Base-by-base conservation (phyloP, 352 stramenopile genomes). In the Phytophthora lateralis region DNA sequence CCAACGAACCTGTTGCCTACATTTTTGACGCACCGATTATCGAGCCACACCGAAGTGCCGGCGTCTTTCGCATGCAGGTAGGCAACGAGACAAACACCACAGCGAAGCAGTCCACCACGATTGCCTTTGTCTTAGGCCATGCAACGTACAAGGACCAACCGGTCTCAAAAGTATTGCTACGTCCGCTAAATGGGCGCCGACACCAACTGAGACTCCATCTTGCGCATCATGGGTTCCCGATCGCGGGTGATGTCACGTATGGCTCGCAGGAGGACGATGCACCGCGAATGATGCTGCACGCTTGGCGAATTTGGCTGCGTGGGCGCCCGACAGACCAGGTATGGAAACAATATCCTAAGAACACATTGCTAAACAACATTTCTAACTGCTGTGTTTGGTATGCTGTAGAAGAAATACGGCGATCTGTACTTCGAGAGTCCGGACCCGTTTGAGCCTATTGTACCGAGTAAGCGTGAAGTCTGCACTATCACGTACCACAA, bases 201-300 rank as follows among this genome's bases (percentile, higher is more conserved):
- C 89, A 97, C 55, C 89, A 97, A 60, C 55, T 97, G 39, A 82
- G 89, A 1, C 73, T 97, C 18, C 89, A 97, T 24, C 58, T 91
- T 10, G 72, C 80, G 3, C 80, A 92, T 47, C 71, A 90, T 48
- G 82, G 82, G 7, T 92, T 88, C 44, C 85, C 85, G 15, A 94
- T 94, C 15, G 58, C 85, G 1, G 85, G 85, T 17, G 85, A 94
- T 42, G 85, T 84, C 21, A 94, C 85, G 10, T 94, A 94, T 26
- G 82, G 77, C 10, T 75, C 68, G 12, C 56, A 82, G 14, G 66
- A 86, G 6, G 82, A 92, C 29, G 63, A 76, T 12, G 80, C 85
- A 17, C 74, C 79, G 15, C 81, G 85, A n/a, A 94, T 94, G 82
- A 92, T 94, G 85, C 53, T 94, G 15, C 85, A 94, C 50, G 85